Percentiles rank a stretch among this genome's conserved stretches.
Evolutionary conservation across 73 alveolate species (phyloP).

Genomic region (Paramecium biaurelia): DNA sequence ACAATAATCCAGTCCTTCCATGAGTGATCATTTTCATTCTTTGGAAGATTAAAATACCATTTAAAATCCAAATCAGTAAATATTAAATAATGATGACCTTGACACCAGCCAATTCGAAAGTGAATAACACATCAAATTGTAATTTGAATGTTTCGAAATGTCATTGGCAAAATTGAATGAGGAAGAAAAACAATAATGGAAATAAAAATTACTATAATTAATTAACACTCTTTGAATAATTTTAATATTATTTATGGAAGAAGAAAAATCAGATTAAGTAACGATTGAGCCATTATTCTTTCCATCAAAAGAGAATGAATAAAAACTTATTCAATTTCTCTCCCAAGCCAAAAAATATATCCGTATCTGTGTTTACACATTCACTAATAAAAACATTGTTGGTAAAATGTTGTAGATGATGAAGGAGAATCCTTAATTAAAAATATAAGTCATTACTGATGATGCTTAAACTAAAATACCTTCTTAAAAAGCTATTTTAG

Average conservation of each 20-base stretch:
- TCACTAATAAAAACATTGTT: conserved; percentile 90
- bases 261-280: not conserved
- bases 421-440: conserved; percentile 72
- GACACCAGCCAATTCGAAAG: not conserved
- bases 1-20: not conserved
- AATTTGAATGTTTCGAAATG: not conserved
- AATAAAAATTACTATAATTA: conserved; percentile 17
- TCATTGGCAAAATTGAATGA: not conserved
- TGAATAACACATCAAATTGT: not conserved
- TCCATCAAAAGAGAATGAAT: conserved; percentile 77
- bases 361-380: conserved; percentile 89
- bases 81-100: not conserved
- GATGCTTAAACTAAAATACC: conserved; percentile 79
- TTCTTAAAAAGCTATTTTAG: not conserved
- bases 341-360: conserved; percentile 73
- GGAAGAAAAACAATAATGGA: not conserved
- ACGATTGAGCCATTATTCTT: conserved; percentile 72
- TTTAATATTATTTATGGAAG: not conserved
- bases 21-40: not conserved
- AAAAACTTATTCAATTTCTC: conserved; percentile 69
- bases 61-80: not conserved
- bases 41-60: not conserved
- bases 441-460: conserved; percentile 92
- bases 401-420: conserved; percentile 85
- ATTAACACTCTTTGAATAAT: not conserved